These are phyloP conservation scores for Kazachstania taianensis DNA, from an alignment of 805 yeast genomes.

Conservation along the genomic window DNA sequence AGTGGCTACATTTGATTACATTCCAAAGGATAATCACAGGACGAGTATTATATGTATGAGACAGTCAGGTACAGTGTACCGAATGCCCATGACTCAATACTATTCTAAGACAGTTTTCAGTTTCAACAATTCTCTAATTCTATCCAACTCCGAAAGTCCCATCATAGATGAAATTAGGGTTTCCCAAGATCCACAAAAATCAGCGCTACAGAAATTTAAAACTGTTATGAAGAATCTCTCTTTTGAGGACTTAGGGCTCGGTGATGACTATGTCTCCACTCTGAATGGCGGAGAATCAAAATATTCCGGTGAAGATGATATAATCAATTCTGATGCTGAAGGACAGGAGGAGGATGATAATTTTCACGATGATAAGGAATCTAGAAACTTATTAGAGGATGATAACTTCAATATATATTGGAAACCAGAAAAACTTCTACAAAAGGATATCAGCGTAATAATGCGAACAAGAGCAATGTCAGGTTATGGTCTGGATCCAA, in stretches of 20 bases:
- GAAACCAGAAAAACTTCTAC: slow-evolving; percentile 38
- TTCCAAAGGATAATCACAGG: slow-evolving; percentile 45
- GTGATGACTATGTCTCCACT: slow-evolving; percentile 14
- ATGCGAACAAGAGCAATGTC: slow-evolving; percentile 61
- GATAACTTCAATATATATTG: slow-evolving; percentile 24
- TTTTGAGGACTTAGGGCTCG: slow-evolving; percentile 26
- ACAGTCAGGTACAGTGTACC: slow-evolving; percentile 78
- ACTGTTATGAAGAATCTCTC: slow-evolving; percentile 18
- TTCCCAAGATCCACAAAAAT: slow-evolving; percentile 12
- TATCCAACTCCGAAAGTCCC: slow-evolving; percentile 35
- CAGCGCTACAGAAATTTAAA: slow-evolving; percentile 14
- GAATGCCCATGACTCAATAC: slow-evolving; percentile 64
- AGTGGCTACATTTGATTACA: slow-evolving; percentile 78
- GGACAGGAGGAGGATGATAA: slow-evolving; percentile 2
- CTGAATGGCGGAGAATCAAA: neutral
- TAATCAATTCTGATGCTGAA: slow-evolving; percentile 9
- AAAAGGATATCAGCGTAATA: slow-evolving; percentile 62
- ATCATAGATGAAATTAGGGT: slow-evolving; percentile 22
- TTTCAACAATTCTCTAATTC: slow-evolving; percentile 54
- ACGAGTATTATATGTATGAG: slow-evolving; percentile 77
- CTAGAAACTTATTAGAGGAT: slow-evolving; percentile 9
- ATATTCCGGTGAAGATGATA: slow-evolving; percentile 15
- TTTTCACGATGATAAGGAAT: slow-evolving; percentile 10
- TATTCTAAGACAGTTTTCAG: slow-evolving; percentile 55
- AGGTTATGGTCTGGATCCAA: slow-evolving; percentile 66